Evolutionary conservation across 2,329 filamentous ascomycete genomes (phyloP).

Genomic region (Verticillium longisporum): DNA sequence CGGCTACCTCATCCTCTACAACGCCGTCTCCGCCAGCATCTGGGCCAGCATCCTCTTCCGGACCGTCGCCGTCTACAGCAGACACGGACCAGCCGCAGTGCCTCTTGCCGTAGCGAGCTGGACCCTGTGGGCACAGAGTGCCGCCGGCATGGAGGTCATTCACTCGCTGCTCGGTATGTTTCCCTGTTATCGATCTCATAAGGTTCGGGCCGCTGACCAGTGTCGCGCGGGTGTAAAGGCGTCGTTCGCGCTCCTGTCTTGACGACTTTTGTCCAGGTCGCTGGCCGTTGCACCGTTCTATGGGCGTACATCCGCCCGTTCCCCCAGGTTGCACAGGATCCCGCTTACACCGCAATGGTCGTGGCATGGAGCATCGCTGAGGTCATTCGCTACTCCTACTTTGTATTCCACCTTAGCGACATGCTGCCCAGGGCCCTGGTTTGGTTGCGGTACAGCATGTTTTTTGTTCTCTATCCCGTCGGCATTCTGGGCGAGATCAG

Average conservation of each 20-base stretch:
- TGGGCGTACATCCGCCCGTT: conserved; percentile 77
- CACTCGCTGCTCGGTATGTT: conserved; percentile 70
- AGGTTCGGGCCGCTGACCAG: not conserved
- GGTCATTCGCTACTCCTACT: conserved; percentile 87
- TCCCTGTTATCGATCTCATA: not conserved
- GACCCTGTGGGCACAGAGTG: conserved; percentile 73
- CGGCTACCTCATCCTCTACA: conserved; percentile 79
- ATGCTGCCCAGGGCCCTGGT: conserved; percentile 59
- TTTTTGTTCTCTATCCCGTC: conserved; percentile 85
- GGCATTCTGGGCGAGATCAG: conserved; percentile 84
- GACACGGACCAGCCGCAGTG: conserved; percentile 48
- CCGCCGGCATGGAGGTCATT: conserved; percentile 74
- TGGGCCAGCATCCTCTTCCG: conserved; percentile 73
- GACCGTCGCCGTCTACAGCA: conserved; percentile 46
- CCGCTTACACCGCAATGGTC: conserved; percentile 70
- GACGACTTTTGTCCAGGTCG: conserved; percentile 87
- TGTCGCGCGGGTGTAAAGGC: conserved; percentile 38
- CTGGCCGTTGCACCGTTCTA: conserved; percentile 78
- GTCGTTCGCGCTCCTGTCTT: conserved; percentile 77
- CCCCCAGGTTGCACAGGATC: conserved; percentile 52
- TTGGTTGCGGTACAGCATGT: conserved; percentile 87
- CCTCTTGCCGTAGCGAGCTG: conserved; percentile 58
- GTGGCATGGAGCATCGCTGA: conserved; percentile 86
- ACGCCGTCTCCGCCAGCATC: conserved; percentile 65
- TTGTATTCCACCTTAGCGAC: conserved; percentile 64